These are phyloP conservation scores for Cutaneotrichosporon curvatum DNA, from an alignment of 1,284 basidiomycete species.

Conservation along the genomic window DNA sequence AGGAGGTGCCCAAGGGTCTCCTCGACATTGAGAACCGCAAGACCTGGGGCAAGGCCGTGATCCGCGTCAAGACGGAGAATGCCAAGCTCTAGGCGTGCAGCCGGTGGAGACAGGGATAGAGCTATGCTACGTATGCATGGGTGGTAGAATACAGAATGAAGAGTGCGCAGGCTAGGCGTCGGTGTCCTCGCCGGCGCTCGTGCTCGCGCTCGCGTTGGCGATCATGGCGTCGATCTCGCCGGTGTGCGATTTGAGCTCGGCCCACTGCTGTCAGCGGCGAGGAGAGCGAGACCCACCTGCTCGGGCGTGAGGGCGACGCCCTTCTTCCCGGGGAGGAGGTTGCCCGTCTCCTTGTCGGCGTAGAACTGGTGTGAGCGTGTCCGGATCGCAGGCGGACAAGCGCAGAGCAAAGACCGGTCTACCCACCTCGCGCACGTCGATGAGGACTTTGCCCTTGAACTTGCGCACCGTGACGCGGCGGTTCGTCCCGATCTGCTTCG, in stretches of 20 bases:
- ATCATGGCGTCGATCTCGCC: conserved; percentile 18
- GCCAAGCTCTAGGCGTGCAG: conserved; percentile 13
- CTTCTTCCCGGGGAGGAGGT: conserved; percentile 73
- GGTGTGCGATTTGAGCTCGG: conserved; percentile 16
- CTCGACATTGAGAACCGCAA: conserved; percentile 59
- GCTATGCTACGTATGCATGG: too few species aligned
- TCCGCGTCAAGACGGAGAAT: conserved; percentile 55
- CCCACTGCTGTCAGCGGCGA: conserved; percentile 14
- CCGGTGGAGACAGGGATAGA: background rate
- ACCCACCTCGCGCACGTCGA: conserved; percentile 66
- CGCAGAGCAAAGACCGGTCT: background rate
- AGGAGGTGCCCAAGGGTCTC: conserved; percentile 54
- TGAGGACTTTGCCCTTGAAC: conserved; percentile 61
- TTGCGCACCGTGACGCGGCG: conserved; percentile 60
- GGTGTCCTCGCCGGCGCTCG: too few species aligned
- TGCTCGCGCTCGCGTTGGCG: background rate
- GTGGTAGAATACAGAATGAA: too few species aligned
- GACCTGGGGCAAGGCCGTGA: conserved; percentile 88
- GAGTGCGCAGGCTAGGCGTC: too few species aligned
- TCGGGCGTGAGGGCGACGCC: conserved; percentile 65
- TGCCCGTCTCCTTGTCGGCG: conserved; percentile 49
- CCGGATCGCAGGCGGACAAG: background rate
- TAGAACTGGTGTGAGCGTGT: conserved; percentile 50
- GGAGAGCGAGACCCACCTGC: conserved; percentile 52
- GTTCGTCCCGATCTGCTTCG: conserved; percentile 50